These are phyloP conservation scores for Hypoxylon rubiginosum DNA, from an alignment of 2,329 filamentous ascomycete species.

Conservation along the genomic window DNA sequence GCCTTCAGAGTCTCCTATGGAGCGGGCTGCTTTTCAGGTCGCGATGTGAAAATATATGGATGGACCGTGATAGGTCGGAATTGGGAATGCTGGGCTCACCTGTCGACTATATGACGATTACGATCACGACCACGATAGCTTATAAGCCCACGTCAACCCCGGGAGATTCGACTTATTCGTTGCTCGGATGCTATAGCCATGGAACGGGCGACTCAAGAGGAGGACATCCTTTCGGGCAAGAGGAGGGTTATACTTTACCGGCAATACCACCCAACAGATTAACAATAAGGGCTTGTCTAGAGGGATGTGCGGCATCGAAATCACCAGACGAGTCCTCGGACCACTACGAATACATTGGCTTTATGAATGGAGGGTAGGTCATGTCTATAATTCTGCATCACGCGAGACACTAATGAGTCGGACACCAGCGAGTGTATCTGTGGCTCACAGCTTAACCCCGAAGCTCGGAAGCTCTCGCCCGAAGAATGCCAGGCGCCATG, in stretches of 20 bases:
- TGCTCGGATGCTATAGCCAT: conserved; percentile 47
- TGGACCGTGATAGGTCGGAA: conserved; percentile 31
- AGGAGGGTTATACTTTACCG: conserved; percentile 33
- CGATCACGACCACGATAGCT: conserved; percentile 47
- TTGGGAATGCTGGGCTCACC: conserved; percentile 41
- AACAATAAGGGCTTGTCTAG: conserved; percentile 44
- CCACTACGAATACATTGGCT: conserved; percentile 41
- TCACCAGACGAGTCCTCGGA: conserved; percentile 13
- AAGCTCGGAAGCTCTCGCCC: conserved; percentile 35
- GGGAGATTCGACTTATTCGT: conserved; percentile 39
- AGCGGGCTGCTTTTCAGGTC: conserved; percentile 38
- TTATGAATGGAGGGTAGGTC: conserved; percentile 47
- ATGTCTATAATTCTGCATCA: background rate
- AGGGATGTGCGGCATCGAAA: conserved; percentile 37
- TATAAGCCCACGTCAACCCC: conserved; percentile 47
- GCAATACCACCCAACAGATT: conserved; percentile 36
- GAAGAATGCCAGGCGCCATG: conserved; percentile 46
- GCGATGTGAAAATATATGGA: conserved; percentile 30
- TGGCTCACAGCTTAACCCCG: conserved; percentile 35
- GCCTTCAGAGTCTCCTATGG: conserved; percentile 40
- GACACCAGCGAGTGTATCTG: conserved; percentile 46
- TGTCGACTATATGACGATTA: conserved; percentile 41
- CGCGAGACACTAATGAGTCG: conserved; percentile 11
- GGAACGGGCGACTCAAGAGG: conserved; percentile 20
- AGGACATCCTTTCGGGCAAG: conserved; percentile 42